A percentile compares a stretch with the other conserved stretches of the same genome.
These are phyloP conservation scores for Oehlia diaphana DNA, from an alignment of 192 early-diverging fungal genomes.

Conservation along the genomic window DNA sequence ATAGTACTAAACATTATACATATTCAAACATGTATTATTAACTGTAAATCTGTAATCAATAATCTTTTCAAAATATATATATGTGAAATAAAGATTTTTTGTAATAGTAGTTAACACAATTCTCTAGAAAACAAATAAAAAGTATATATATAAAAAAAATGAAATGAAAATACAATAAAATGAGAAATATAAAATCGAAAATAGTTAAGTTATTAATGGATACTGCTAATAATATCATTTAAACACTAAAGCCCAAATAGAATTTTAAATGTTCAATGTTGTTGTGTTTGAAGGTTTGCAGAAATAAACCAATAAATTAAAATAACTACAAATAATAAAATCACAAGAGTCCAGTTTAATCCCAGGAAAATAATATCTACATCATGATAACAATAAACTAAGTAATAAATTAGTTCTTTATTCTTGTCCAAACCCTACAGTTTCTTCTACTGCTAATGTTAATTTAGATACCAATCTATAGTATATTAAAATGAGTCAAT, in stretches of 20 bases:
- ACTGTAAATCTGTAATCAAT: background rate
- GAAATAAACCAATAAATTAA: background rate
- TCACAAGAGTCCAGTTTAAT: background rate
- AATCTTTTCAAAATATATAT: background rate
- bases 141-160: too few relatives aligned
- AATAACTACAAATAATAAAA: background rate
- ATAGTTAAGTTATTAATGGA: too few relatives aligned
- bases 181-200: too few relatives aligned
- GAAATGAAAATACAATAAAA: too few relatives aligned
- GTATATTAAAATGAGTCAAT: too few relatives aligned
- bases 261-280: background rate
- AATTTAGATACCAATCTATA: constrained; percentile 63
- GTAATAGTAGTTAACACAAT: too few relatives aligned
- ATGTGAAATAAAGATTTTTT: background rate
- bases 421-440: constrained; percentile 92
- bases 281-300: too few relatives aligned
- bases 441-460: constrained; percentile 94
- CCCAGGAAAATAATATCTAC: background rate
- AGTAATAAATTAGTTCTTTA: constrained; percentile 26
- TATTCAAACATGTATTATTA: background rate
- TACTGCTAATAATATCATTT: background rate
- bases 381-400: background rate
- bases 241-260: background rate
- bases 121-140: background rate
- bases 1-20: background rate